Conservation (phyloP, 805 yeast genomes). For the Saccharomycopsis microspora region DNA sequence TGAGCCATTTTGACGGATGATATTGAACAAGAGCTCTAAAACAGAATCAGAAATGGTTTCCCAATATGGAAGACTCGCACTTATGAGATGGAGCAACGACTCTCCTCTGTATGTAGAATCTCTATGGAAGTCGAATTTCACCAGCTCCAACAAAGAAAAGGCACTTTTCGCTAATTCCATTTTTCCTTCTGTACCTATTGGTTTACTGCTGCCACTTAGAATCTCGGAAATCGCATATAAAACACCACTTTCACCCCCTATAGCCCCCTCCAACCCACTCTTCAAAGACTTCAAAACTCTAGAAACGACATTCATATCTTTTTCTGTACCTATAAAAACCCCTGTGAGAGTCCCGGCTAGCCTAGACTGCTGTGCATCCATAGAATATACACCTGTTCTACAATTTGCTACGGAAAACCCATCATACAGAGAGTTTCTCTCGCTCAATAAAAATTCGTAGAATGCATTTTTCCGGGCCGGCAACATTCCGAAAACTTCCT, state of each 20-base stretch:
- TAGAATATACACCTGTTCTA: slow-evolving; percentile 23
- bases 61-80: slow-evolving; percentile 4
- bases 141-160: too few relatives aligned
- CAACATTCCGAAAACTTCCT: slow-evolving; percentile 13
- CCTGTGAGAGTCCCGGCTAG: slow-evolving; percentile 28
- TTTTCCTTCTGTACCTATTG: too few relatives aligned
- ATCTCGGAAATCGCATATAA: slow-evolving; percentile 20
- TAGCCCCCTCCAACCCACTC: background rate
- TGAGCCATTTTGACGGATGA: slow-evolving; percentile 20
- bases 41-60: background rate
- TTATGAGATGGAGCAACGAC: slow-evolving; percentile 18
- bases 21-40: slow-evolving; percentile 20
- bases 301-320: background rate
- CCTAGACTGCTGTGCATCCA: slow-evolving; percentile 32
- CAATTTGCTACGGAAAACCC: background rate
- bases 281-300: background rate
- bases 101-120: background rate
- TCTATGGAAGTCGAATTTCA: background rate
- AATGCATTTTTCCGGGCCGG: slow-evolving; percentile 3
- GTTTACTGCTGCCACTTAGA: background rate
- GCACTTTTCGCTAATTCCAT: too few relatives aligned
- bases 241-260: slow-evolving; percentile 8
- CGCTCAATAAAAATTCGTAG: slow-evolving; percentile 8
- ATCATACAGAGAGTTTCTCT: background rate
- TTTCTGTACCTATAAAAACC: slow-evolving; percentile 1